These are phyloP conservation scores for Ogataea parapolymorpha DNA, from an alignment of 805 yeast genomes.

Conservation along the genomic window DNA sequence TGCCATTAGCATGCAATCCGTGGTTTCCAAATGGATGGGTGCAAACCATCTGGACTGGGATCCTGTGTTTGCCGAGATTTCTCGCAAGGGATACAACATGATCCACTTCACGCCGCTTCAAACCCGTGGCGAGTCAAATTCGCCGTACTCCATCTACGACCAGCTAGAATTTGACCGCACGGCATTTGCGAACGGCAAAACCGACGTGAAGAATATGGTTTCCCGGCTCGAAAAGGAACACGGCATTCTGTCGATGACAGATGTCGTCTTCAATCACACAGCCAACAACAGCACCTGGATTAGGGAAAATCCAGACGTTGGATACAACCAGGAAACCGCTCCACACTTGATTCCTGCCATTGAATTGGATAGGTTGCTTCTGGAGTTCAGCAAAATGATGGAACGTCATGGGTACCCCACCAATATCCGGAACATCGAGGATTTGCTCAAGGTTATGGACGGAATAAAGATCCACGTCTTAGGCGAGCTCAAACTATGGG, in stretches of 20 bases:
- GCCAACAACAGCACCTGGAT: slow-evolving; percentile 90
- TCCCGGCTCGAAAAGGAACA: slow-evolving; percentile 47
- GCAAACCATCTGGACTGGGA: slow-evolving; percentile 56
- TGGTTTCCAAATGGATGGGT: slow-evolving; percentile 92
- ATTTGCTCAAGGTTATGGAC: slow-evolving; percentile 58
- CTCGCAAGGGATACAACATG: slow-evolving; percentile 87
- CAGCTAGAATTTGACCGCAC: slow-evolving; percentile 74
- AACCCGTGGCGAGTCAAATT: slow-evolving; percentile 81
- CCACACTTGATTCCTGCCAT: slow-evolving; percentile 86
- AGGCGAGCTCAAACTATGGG: slow-evolving; percentile 73
- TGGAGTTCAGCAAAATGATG: slow-evolving; percentile 62
- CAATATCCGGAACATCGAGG: slow-evolving; percentile 45
- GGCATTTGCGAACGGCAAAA: slow-evolving; percentile 51
- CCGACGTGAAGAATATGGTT: slow-evolving; percentile 54
- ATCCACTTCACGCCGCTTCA: slow-evolving; percentile 94
- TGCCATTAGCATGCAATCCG: slow-evolving; percentile 75
- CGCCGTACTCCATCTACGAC: slow-evolving; percentile 90
- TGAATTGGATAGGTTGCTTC: slow-evolving; percentile 69
- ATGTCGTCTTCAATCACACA: slow-evolving; percentile 92
- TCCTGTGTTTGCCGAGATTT: slow-evolving; percentile 53
- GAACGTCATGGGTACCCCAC: slow-evolving; percentile 60
- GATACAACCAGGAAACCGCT: slow-evolving; percentile 81
- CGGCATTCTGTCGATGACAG: slow-evolving; percentile 76
- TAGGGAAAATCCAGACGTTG: slow-evolving; percentile 81
- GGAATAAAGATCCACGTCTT: slow-evolving; percentile 70